Percentiles rank a stretch among this genome's conserved stretches.
Evolutionary conservation across 2,329 filamentous ascomycete genomes (phyloP).

Genomic region (Thermoascus crustaceus): DNA sequence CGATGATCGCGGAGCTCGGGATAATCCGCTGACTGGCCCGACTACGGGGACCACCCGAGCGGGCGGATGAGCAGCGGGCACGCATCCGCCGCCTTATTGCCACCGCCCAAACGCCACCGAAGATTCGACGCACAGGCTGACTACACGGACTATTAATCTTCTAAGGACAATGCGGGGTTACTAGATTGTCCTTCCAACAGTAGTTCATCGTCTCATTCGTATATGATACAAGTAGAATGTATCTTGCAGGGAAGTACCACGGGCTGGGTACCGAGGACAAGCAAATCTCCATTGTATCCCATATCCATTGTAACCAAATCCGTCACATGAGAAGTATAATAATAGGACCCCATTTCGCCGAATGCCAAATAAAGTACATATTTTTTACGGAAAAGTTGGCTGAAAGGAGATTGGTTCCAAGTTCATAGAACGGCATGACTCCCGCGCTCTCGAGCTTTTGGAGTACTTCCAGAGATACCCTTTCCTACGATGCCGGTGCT

Average conservation of each 20-base stretch:
- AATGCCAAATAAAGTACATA: neutral
- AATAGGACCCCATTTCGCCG: neutral
- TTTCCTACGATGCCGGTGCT: too few relatives aligned
- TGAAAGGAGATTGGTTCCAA: too few relatives aligned
- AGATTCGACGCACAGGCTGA: neutral
- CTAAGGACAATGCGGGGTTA: too few relatives aligned
- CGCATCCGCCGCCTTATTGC: neutral
- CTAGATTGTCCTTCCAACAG: too few relatives aligned
- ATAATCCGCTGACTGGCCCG: neutral
- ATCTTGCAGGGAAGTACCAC: too few relatives aligned
- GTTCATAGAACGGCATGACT: too few relatives aligned
- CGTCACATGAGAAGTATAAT: neutral
- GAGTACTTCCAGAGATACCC: too few relatives aligned
- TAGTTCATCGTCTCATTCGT: too few relatives aligned
- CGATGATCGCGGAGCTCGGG: constrained; percentile 1
- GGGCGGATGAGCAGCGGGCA: neutral
- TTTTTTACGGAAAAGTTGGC: neutral
- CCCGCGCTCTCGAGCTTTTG: too few relatives aligned
- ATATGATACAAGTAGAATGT: too few relatives aligned
- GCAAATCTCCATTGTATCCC: neutral
- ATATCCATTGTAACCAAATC: neutral
- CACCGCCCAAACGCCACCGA: constrained; percentile 1
- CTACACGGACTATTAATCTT: too few relatives aligned
- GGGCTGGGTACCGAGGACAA: too few relatives aligned
- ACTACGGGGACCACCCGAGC: neutral